Conservation (phyloP, 768 basidiomycete species). For the Nidularia sp. region DNA sequence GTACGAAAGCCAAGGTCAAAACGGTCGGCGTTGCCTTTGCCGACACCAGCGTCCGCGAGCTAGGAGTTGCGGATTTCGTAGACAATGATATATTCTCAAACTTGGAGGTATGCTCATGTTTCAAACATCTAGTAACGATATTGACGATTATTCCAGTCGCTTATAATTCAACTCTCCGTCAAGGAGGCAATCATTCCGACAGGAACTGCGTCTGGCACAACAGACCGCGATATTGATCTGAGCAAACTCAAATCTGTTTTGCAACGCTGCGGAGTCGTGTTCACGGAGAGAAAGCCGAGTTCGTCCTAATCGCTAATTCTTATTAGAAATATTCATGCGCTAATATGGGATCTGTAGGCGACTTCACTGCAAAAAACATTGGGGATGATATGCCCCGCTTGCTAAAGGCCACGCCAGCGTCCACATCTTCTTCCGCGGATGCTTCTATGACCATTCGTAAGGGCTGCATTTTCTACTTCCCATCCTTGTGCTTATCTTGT, state of each 20-base stretch:
- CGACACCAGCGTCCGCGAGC: constrained; percentile 78
- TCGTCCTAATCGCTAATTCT: constrained; percentile 12
- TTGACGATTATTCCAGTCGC: constrained; percentile 51
- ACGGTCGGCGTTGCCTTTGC: constrained; percentile 87
- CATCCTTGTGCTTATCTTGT: background rate
- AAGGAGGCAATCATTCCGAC: constrained; percentile 89
- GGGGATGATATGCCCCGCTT: constrained; percentile 76
- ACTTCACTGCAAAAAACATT: constrained; percentile 78
- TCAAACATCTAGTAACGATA: background rate
- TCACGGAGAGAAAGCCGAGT: constrained; percentile 90
- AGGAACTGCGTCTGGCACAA: constrained; percentile 66
- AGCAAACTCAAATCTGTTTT: constrained; percentile 82
- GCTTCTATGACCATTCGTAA: constrained; percentile 49
- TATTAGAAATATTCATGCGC: too few relatives aligned
- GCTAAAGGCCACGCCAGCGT: constrained; percentile 40
- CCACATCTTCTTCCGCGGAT: constrained; percentile 40
- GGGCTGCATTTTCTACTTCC: constrained; percentile 12
- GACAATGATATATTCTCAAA: constrained; percentile 97
- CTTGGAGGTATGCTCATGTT: constrained; percentile 62
- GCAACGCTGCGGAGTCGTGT: constrained; percentile 86
- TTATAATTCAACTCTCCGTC: constrained; percentile 94
- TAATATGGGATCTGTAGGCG: constrained; percentile 42
- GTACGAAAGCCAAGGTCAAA: constrained; percentile 59
- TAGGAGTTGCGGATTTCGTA: constrained; percentile 88
- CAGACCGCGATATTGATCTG: constrained; percentile 83